These are phyloP conservation scores for Calocybe gambosa DNA, from an alignment of 1,284 basidiomycete species.

Conservation along the genomic window DNA sequence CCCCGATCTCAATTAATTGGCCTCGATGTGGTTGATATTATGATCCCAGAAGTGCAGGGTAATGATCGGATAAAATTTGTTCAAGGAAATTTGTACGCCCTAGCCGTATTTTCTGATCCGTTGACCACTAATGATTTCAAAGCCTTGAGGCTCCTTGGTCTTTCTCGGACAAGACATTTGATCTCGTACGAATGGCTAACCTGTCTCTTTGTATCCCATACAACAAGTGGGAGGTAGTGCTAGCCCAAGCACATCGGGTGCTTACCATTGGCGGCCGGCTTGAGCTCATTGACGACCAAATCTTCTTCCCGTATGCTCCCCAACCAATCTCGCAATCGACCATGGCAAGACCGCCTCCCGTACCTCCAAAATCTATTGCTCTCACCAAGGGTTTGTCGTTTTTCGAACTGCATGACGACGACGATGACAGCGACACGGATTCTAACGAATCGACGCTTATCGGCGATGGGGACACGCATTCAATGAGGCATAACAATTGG, in stretches of 20 bases:
- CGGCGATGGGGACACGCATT: conserved; percentile 18
- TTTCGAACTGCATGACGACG: conserved; percentile 18
- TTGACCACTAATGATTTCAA: conserved; percentile 7
- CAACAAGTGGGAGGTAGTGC: conserved; percentile 49
- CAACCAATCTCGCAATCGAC: conserved; percentile 10
- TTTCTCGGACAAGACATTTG: conserved; percentile 55
- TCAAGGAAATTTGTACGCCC: conserved; percentile 60
- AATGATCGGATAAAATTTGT: conserved; percentile 49
- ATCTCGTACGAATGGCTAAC: conserved; percentile 66
- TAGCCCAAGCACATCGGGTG: conserved; percentile 55
- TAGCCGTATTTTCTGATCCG: conserved; percentile 3
- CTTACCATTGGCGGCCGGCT: conserved; percentile 54
- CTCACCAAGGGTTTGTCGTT: conserved; percentile 3
- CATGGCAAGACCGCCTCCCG: background rate
- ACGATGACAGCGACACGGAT: conserved; percentile 22
- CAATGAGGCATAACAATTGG: conserved; percentile 7
- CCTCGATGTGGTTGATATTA: conserved; percentile 57
- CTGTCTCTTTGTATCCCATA: conserved; percentile 54
- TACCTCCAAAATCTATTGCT: conserved; percentile 7
- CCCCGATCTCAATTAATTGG: conserved; percentile 49
- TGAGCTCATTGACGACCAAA: conserved; percentile 67
- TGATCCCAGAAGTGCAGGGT: conserved; percentile 30
- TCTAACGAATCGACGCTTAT: conserved; percentile 25
- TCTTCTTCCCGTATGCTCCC: conserved; percentile 52
- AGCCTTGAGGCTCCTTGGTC: conserved; percentile 53